Percentiles rank a stretch among this genome's conserved stretches.
Conservation (phyloP, 2,329 filamentous ascomycete species). For the Nemania serpens region DNA sequence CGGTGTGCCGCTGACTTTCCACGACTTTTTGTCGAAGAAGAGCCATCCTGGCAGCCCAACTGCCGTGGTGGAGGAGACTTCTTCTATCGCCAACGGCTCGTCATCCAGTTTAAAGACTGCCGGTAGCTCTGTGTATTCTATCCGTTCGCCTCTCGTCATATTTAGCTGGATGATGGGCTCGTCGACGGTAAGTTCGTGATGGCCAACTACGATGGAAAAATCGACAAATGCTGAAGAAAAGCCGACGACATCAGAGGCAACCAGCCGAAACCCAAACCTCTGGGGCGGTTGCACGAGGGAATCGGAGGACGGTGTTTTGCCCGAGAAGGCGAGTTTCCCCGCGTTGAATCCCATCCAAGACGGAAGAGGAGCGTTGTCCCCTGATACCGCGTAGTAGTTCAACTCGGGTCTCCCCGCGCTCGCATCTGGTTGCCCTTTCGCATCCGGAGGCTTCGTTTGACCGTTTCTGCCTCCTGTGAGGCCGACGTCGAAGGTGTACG, state of each 20-base stretch:
- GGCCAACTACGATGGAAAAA: slow-evolving; percentile 75
- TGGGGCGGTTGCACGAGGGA: slow-evolving; percentile 71
- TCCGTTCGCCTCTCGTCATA: slow-evolving; percentile 54
- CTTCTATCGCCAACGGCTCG: slow-evolving; percentile 50
- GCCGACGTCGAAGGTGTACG: slow-evolving; percentile 66
- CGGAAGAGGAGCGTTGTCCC: slow-evolving; percentile 79
- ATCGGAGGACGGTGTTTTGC: slow-evolving; percentile 68
- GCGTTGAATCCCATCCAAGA: slow-evolving; percentile 82
- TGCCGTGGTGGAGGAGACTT: slow-evolving; percentile 57
- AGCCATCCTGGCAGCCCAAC: slow-evolving; percentile 70
- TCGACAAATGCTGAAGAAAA: slow-evolving; percentile 69
- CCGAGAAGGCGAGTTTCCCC: slow-evolving; percentile 67
- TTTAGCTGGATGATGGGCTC: slow-evolving; percentile 61
- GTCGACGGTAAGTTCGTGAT: slow-evolving; percentile 69
- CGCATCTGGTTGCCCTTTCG: not conserved
- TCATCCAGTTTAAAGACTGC: slow-evolving; percentile 63
- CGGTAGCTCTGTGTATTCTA: slow-evolving; percentile 59
- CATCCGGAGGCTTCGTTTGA: not conserved
- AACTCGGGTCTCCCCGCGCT: slow-evolving; percentile 39
- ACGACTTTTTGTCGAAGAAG: slow-evolving; percentile 63
- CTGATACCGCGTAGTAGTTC: slow-evolving; percentile 78
- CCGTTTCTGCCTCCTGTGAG: slow-evolving; percentile 31
- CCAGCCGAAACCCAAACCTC: slow-evolving; percentile 70
- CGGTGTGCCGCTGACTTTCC: slow-evolving; percentile 68
- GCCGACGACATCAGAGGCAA: slow-evolving; percentile 79